Evolutionary conservation across 208 protist species (phyloP), one percentile per base, ranked within the genome.

Genomic region (Acanthamoeba healyi): DNA sequence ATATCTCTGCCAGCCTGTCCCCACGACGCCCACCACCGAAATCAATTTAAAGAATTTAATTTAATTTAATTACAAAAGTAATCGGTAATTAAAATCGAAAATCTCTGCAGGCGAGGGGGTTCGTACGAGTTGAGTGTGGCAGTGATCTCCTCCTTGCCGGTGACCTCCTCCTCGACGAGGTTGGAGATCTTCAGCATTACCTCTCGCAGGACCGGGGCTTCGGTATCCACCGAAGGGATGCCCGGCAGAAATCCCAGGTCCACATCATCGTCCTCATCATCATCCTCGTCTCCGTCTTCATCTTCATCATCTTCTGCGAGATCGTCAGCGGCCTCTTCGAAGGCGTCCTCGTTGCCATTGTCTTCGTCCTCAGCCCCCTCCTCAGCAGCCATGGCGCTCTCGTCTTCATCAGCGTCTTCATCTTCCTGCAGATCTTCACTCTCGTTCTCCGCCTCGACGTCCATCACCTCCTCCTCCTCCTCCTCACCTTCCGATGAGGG

Each of bases 111-210:
- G 2, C 6, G 72, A 24, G 70, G 70, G 0, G 70, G 22, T 12
- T 0, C 24, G 40, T 70, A 91, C 84, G 58, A 74, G 84, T 91
- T 40, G 40, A 91, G 51, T 1, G 84, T 38, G 36, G 84, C 32
- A 10, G 54, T 32, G 38, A 91, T 91, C 7, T 91, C 61, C 34
- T 91, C 84, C 42, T 91, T 91, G 61, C 12, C 54, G 2, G 84
- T 91, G 58, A 91, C 9, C 54, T 91, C 61, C 17, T 91, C 84
- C n/a, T 84, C 74, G 14, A 84, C 74, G 14, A 91, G 15, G 22
- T 38, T 72, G 0, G 84, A 65, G 24, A 91, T 91, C 54, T 91
- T 91, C 54, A 91, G 5, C 84, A 91, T 74, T 19, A 91, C 84
- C 42, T 91, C 84, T 0, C 84, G 84, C 29, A 91, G 36, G n/a